Evolutionary conservation across 1,284 basidiomycete genomes (phyloP), one percentile per base, ranked within the genome.

Genomic region (Boletus semigastroideus): DNA sequence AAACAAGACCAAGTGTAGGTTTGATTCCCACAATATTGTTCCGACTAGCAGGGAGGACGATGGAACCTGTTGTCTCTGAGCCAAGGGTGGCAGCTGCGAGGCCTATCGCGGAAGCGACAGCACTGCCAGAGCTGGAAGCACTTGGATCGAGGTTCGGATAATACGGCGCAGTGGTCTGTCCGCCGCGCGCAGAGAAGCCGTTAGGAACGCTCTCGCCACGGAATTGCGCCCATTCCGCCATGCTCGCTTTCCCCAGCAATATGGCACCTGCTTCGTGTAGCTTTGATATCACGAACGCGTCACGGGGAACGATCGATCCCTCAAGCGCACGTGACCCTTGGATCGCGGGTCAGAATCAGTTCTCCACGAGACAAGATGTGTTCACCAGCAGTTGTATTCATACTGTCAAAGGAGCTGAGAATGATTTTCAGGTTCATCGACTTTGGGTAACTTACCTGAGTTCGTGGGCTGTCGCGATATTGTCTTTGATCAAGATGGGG

Each of bases 291-390:
- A 85, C 79, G 4, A 77, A 78, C 1, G 87, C 83, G 59, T 90
- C 86, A n/a, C 78, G 74, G 1, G 82, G 81, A 3, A 84, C 81
- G 28, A 86, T 64, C 1, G 83, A 85, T 14, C 75, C 75, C 10
- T 83, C 68, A 1, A 87, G 72, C 7, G 77, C 77, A 55, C 74
- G 83, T 0, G 84, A 85, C 85, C 84, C 56, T 42, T 44, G 28
- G 22, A 45, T 37, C 20, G 25, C 7, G 4, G 2, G 22, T 63
- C 30, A 46, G 22, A 40, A 48, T 28, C 2, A 37, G 38, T 19
- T 38, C 1, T 39, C 16, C 5, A 9, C 22, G 13, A 22, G 19
- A 30, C 11, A 19, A 36, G 38, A 39, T 10, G 4, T 38, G 8
- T 45, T 49, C 43, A 67, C 63, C 66, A 38, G 78, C 79, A 7